A percentile compares a stretch with the other conserved stretches of the same genome.
These are phyloP conservation scores for Shiraia bambusicola DNA, from an alignment of 2,329 filamentous ascomycete genomes.

Conservation along the genomic window DNA sequence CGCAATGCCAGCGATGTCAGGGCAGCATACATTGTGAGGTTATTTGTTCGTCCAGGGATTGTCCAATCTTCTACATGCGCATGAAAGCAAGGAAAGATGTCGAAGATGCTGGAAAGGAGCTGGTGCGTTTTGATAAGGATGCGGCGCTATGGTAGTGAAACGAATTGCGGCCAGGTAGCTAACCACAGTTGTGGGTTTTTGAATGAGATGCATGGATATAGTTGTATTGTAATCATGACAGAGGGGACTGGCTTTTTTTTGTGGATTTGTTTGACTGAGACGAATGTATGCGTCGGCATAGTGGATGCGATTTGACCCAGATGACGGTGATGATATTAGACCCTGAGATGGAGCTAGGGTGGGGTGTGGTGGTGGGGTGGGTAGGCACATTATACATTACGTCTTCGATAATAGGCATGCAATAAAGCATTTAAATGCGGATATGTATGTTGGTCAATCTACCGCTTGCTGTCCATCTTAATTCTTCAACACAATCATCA, in stretches of 20 bases:
- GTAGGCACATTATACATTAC: neutral
- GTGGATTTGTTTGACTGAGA: too few relatives aligned
- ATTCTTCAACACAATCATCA: too few relatives aligned
- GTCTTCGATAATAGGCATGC: neutral
- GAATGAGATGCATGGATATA: too few relatives aligned
- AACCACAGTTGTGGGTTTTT: too few relatives aligned
- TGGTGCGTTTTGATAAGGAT: slow-evolving; percentile 86
- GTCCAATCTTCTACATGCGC: slow-evolving; percentile 99
- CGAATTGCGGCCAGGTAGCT: too few relatives aligned
- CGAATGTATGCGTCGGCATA: too few relatives aligned
- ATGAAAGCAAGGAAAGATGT: slow-evolving; percentile 99
- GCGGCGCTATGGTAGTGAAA: slow-evolving; percentile 69
- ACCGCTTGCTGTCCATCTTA: neutral
- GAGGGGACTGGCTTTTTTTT: too few relatives aligned
- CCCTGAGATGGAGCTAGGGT: neutral
- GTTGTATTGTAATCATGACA: too few relatives aligned
- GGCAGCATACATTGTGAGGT: slow-evolving; percentile 98
- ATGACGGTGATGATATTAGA: too few relatives aligned
- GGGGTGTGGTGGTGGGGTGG: neutral
- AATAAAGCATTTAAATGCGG: too few relatives aligned
- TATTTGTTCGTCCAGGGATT: slow-evolving; percentile 94
- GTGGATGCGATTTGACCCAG: too few relatives aligned
- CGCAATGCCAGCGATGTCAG: slow-evolving; percentile 96
- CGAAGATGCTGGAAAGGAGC: slow-evolving; percentile 88
- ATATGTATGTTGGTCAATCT: too few relatives aligned